These are phyloP conservation scores for Pistacia vera DNA, from an alignment of 345 rosid species.

Conservation along the genomic window DNA sequence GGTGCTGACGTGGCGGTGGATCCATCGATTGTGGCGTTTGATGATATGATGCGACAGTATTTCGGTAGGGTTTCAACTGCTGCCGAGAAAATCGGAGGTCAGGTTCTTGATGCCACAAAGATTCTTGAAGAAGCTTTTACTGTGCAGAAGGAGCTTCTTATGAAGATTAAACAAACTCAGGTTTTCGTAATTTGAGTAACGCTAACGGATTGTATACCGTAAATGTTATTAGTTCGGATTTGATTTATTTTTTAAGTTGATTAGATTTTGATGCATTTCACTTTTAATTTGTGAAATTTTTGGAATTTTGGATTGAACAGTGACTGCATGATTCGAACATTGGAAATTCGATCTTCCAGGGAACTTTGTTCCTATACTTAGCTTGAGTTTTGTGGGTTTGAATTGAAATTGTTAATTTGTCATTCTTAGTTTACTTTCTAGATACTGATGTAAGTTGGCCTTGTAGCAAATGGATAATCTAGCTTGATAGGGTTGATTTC, in stretches of 20 bases:
- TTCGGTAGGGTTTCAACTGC: constrained; percentile 58
- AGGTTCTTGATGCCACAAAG: constrained; percentile 72
- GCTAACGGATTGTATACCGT: too few species aligned
- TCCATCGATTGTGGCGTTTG: constrained; percentile 81
- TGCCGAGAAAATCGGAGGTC: constrained; percentile 93
- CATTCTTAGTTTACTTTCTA: background rate
- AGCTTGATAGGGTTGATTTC: background rate
- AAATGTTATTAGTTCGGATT: background rate
- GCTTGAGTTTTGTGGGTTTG: background rate
- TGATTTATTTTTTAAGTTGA: background rate
- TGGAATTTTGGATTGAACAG: background rate
- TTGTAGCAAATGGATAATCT: background rate
- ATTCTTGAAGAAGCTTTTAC: constrained; percentile 65
- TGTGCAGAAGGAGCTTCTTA: constrained; percentile 66
- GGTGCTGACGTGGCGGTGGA: constrained; percentile 41
- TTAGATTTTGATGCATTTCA: background rate
- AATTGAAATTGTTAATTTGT: too few species aligned
- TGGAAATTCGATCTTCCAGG: background rate
- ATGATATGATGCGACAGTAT: constrained; percentile 59
- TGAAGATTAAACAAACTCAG: constrained; percentile 70
- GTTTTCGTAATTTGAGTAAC: constrained; percentile 23
- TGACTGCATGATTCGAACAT: background rate
- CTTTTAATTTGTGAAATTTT: background rate
- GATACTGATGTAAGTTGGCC: background rate
- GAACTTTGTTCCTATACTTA: background rate